Evolutionary conservation across 306 rosid genomes (phyloP), one percentile per base, ranked within the genome.

Genomic region (Malus asiatica): DNA sequence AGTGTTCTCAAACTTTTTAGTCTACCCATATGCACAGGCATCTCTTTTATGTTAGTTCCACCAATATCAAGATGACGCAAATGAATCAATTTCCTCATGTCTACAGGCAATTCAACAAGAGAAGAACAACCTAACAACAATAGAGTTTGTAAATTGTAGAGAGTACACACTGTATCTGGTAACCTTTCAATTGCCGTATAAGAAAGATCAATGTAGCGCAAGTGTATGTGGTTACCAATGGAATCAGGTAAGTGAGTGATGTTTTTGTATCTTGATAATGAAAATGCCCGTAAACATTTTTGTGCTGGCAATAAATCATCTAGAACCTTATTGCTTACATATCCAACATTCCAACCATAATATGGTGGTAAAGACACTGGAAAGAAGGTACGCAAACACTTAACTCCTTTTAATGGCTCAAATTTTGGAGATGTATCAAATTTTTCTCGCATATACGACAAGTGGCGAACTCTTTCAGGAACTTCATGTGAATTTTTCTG

Each of bases 111-210:
- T 35, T 57, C 66, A 30, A 32, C 6, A 42, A 82, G 67, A 8
- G 1, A 10, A 0, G 0, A 0, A 51, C 83, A 83, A 11, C 3
- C 2, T 3, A 1, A 1, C 52, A 83, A 30, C 8, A 70, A 0
- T 3, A 79, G 13, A 1, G 81, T 83, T 2, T 75, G 83, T 52
- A 79, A 52, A 59, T 57, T 75, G 78, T 64, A 66, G 22, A 79
- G 12, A 4, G 15, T 46, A 46, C 80, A 19, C 44, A 74, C 25
- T 0, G 72, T 35, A 2, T 70, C 18, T 0, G 76, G 81, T 30
- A 83, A 71, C n/a, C 1, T 45, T 18, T n/a, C 0, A 8, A 64
- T 16, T 64, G 0, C 2, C 0, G 68, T 64, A 2, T 3, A 0
- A 5, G 68, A 64, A 30, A 78, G 22, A 52, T 70, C 22, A 23